Conservation (phyloP, 495 filamentous ascomycete genomes). For the Daldinia vernicosa region DNA sequence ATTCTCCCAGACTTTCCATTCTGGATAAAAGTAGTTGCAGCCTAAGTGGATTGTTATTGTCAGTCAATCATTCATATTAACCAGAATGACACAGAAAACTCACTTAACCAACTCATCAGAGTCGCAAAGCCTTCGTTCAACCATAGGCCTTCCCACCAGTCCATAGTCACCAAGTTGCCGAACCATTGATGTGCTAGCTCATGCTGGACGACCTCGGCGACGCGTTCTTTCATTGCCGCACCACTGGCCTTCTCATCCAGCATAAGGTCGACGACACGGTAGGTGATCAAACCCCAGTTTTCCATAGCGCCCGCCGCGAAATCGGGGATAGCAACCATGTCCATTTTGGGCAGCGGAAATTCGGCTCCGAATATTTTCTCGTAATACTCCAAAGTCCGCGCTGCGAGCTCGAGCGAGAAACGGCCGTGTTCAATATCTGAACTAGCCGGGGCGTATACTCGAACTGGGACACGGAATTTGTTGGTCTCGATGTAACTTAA, state of each 20-base stretch:
- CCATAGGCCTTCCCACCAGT: conserved; percentile 99
- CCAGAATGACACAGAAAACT: conserved; percentile 15
- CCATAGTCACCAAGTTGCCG: conserved; percentile 98
- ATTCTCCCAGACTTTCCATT: conserved; percentile 98
- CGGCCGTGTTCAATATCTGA: conserved; percentile 71
- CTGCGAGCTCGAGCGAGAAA: conserved; percentile 74
- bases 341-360: conserved; percentile 87
- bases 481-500: conserved; percentile 79
- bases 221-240: conserved; percentile 90
- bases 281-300: conserved; percentile 98
- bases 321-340: conserved; percentile 97
- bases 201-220: conserved; percentile 95
- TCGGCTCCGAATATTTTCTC: conserved; percentile 77
- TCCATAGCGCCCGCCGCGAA: conserved; percentile 96
- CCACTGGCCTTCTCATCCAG: conserved; percentile 91
- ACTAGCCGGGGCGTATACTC: conserved; percentile 72
- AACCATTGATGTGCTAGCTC: conserved; percentile 99
- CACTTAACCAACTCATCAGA: conserved; percentile 67
- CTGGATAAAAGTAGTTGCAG: conserved; percentile 88
- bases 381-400: conserved; percentile 74
- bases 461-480: conserved; percentile 75
- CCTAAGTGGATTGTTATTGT: conserved; percentile 60
- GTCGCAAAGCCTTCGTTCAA: conserved; percentile 98
- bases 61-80: conserved; percentile 18
- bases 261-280: conserved; percentile 89